A percentile compares a stretch with the other conserved stretches of the same genome.
These are phyloP conservation scores for Rhizophagus clarus DNA, from an alignment of 192 early-diverging fungal species.

Conservation along the genomic window DNA sequence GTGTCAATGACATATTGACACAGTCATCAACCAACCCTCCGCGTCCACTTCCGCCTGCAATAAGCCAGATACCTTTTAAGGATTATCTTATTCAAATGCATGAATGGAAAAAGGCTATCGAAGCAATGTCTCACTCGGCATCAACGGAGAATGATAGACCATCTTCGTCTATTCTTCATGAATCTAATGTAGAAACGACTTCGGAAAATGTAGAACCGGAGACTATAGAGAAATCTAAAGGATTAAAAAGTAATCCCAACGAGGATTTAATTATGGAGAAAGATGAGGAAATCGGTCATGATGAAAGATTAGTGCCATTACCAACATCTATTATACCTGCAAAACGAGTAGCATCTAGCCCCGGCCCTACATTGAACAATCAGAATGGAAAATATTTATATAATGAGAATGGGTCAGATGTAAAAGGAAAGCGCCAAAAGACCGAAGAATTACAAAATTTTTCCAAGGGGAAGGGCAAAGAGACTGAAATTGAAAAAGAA, in stretches of 20 bases:
- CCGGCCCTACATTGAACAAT: not conserved
- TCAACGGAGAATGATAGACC: not conserved
- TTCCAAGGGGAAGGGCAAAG: not conserved
- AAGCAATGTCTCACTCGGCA: not conserved
- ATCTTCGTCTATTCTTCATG: not conserved
- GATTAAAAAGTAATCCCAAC: not conserved
- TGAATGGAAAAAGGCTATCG: not conserved
- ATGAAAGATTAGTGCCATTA: not conserved
- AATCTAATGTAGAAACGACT: not conserved
- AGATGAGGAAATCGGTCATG: not conserved
- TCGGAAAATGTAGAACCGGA: not conserved
- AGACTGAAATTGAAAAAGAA: not conserved
- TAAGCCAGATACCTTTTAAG: not conserved
- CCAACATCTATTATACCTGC: constrained; percentile 13
- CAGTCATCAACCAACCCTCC: not conserved
- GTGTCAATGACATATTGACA: not conserved
- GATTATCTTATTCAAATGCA: not conserved
- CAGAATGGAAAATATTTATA: not conserved
- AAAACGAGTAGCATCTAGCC: constrained; percentile 8
- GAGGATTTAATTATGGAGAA: not conserved
- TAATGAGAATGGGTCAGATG: not conserved
- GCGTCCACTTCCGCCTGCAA: not conserved
- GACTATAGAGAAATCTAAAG: not conserved
- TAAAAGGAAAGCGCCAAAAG: constrained; percentile 13
- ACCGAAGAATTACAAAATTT: not conserved